Evolutionary conservation across 129 eudicot genomes (phyloP).

Genomic region (Kitagawia praeruptora): DNA sequence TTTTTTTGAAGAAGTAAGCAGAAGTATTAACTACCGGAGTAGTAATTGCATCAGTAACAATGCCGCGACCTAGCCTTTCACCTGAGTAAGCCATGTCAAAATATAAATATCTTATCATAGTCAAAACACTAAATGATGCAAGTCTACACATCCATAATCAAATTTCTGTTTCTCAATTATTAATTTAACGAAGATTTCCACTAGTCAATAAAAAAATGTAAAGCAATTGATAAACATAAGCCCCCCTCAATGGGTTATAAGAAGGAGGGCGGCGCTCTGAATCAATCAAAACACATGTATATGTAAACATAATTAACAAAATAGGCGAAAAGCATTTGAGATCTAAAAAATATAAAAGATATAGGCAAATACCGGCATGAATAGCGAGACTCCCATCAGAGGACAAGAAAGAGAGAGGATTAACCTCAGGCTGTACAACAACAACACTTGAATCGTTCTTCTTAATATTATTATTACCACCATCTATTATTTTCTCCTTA

Average conservation of each 20-base stretch:
- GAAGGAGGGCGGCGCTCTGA: too few relatives aligned
- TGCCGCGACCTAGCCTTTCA: slow-evolving; percentile 81
- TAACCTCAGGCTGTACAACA: slow-evolving; percentile 42
- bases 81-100: slow-evolving; percentile 27
- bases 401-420: slow-evolving; percentile 42
- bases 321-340: too few relatives aligned
- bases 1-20: slow-evolving; percentile 84
- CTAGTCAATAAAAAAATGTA: too few relatives aligned
- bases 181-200: too few relatives aligned
- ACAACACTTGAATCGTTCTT: neutral
- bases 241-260: too few relatives aligned
- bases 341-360: too few relatives aligned
- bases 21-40: slow-evolving; percentile 86
- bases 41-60: slow-evolving; percentile 83
- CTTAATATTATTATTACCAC: neutral
- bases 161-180: too few relatives aligned
- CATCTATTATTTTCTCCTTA: slow-evolving; percentile 3
- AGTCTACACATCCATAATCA: too few relatives aligned
- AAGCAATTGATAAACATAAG: too few relatives aligned
- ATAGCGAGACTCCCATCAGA: slow-evolving; percentile 83
- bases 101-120: neutral
- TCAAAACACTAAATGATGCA: neutral
- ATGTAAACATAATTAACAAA: too few relatives aligned
- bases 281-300: too few relatives aligned
- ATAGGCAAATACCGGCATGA: slow-evolving; percentile 54